Percentiles rank a stretch among this genome's conserved stretches.
phyloP scores from a whole-genome alignment of 345 rosid species.

The Brassica carinata region DNA sequence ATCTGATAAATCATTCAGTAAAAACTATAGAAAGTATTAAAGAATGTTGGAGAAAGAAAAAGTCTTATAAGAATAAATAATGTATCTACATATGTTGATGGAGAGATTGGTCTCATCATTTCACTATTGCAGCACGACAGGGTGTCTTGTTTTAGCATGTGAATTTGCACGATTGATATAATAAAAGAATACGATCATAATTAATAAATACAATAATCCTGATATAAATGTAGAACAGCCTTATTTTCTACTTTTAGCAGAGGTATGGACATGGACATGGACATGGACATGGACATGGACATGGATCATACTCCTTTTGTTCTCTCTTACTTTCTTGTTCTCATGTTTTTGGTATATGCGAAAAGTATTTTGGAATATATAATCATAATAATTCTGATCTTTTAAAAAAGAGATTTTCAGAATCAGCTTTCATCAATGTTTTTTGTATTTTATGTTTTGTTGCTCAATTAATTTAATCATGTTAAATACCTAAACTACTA shows the following conservation, averaged over 20 bases:
- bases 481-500: neutral
- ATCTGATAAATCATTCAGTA: neutral
- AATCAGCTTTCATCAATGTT: neutral
- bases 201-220: conserved; percentile 15
- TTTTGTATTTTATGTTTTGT: neutral
- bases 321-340: conserved; percentile 12
- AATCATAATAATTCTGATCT: neutral
- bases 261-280: conserved; percentile 18
- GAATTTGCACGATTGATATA: conserved; percentile 27
- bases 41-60: neutral
- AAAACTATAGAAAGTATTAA: neutral
- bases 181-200: neutral
- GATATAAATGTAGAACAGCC: conserved; percentile 26
- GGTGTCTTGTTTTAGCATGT: conserved; percentile 34
- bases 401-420: neutral
- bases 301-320: conserved; percentile 6
- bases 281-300: too few relatives aligned
- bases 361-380: neutral
- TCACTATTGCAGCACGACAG: conserved; percentile 29
- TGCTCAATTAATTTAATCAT: neutral
- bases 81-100: conserved; percentile 9
- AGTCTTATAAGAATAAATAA: neutral
- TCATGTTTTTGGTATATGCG: neutral
- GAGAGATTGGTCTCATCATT: conserved; percentile 38
- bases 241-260: conserved; percentile 26